Evolutionary conservation across 108 stramenopile species (phyloP).

Genomic region (Nannochloropsis salina): DNA sequence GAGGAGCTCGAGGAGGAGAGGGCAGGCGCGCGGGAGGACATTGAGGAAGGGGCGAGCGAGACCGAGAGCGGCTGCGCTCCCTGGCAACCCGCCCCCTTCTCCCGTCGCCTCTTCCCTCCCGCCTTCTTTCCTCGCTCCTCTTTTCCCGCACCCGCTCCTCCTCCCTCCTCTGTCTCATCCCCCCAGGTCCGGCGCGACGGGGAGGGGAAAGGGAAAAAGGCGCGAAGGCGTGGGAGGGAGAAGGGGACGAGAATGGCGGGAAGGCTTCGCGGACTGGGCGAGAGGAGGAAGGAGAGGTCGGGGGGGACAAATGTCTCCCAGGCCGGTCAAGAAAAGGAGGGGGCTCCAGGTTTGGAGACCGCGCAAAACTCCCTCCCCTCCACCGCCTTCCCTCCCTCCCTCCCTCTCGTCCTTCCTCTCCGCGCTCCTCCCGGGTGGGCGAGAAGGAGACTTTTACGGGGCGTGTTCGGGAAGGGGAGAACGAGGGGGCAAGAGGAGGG

Average conservation of each 20-base stretch:
- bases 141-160: neutral
- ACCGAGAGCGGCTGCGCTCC: neutral
- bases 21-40: neutral
- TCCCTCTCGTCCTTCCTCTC: neutral
- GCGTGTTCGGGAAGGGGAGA: neutral
- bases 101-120: no score
- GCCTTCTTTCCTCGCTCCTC: neutral
- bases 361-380: neutral
- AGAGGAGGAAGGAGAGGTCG: neutral
- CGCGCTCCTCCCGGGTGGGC: neutral
- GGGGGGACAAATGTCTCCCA: neutral
- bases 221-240: neutral
- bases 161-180: neutral
- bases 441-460: neutral
- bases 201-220: neutral
- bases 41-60: neutral
- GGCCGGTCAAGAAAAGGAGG: neutral
- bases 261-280: neutral
- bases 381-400: neutral
- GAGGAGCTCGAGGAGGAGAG: neutral
- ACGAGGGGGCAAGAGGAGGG: neutral
- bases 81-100: neutral
- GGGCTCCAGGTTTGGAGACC: neutral
- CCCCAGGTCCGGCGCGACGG: neutral
- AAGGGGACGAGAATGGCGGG: neutral